Evolutionary conservation across 305 asterid species (phyloP).

Genomic region (Fraxinus paxiana): DNA sequence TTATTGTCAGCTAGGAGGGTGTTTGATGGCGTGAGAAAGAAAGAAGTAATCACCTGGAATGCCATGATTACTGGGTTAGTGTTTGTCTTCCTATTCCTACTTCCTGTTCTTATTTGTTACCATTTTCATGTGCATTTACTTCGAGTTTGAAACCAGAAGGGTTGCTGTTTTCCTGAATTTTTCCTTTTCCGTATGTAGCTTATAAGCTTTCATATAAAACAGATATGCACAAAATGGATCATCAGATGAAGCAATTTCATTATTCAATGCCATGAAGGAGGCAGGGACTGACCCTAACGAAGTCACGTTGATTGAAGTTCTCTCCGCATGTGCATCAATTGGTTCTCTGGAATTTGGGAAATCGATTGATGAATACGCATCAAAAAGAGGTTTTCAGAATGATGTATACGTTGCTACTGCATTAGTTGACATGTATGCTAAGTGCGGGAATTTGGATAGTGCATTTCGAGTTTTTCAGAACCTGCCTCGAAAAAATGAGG

Average conservation of each 20-base stretch:
- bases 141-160: not conserved
- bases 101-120: not conserved
- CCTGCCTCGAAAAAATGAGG: constrained; percentile 56
- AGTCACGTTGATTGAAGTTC: constrained; percentile 63
- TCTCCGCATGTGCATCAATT: constrained; percentile 74
- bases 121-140: not conserved
- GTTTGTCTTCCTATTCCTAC: constrained; percentile 1
- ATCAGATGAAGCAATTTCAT: constrained; percentile 56
- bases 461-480: constrained; percentile 49
- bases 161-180: not conserved
- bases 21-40: constrained; percentile 42
- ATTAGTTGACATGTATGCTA: constrained; percentile 72
- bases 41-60: constrained; percentile 72
- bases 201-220: constrained; percentile 23
- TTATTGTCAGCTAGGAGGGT: constrained; percentile 53
- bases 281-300: constrained; percentile 60
- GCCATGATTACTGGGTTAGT: constrained; percentile 76
- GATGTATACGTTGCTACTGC: constrained; percentile 64
- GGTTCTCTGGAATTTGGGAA: constrained; percentile 71
- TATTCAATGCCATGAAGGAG: constrained; percentile 61
- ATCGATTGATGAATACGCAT: constrained; percentile 57
- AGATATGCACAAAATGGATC: constrained; percentile 81
- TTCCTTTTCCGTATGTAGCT: constrained; percentile 7
- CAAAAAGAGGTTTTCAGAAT: constrained; percentile 39
- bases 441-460: constrained; percentile 58